Evolutionary conservation across 202 grass and related monocot genomes (phyloP), one percentile per base, ranked within the genome.

Genomic region (Cymbopogon flexuosus): DNA sequence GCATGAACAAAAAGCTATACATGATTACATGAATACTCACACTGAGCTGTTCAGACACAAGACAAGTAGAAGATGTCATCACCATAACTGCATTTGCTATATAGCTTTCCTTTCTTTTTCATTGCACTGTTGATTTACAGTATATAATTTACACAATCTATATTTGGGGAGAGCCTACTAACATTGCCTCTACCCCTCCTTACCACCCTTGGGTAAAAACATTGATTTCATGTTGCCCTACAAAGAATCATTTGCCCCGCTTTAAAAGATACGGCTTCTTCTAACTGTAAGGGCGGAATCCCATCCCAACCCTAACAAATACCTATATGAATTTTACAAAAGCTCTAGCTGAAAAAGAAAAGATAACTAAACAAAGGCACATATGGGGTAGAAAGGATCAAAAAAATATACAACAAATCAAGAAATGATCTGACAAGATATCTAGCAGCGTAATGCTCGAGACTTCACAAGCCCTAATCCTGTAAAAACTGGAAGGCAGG

Each of bases 401-500:
- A 87, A 89, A 89, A 83, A 77, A 81, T 87, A 87, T 92, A 96
- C 93, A 92, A 88, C 64, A 92, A 90, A 88, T 82, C 21, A 81
- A 84, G 63, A 84, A 81, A 89, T 71, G 54, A 90, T 88, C 82
- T 85, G 79, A 60, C 57, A 81, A 90, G 81, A 87, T 77, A 83
- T 84, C 73, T 85, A 84, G 76, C 29, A 81, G 79, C 84, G 68
- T 71, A 73, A 42, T 81, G 78, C 68, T 75, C 84, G 46, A 89
- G 81, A 67, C 62, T 78, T 78, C 64, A 64, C 69, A 78, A 75
- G 84, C 68, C 88, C 86, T 89, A 96, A 78, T 91, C 88, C 88
- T 93, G 90, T 91, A 99, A 96, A 93, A 99, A 99, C 74, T 96
- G 90, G 31, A 99, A 99, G 87, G 87, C 85, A 3, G 90, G 90